A percentile compares a stretch with the other conserved stretches of the same genome.
Evolutionary conservation across 805 yeast species (phyloP).

Genomic region (Sugiyamaella qingdaonensis): DNA sequence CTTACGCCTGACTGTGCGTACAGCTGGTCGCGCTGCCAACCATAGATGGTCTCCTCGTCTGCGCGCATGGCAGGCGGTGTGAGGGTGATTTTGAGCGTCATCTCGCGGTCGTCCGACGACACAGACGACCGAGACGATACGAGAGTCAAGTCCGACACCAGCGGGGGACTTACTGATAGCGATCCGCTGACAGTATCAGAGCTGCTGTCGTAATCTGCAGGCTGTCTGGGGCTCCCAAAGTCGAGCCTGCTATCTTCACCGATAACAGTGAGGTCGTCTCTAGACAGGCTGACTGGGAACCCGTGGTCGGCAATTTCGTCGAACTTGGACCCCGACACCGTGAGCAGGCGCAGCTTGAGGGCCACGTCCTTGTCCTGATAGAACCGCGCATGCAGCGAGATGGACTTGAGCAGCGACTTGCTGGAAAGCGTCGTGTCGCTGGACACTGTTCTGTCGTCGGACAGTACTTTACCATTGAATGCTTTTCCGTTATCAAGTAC

Average conservation of each 20-base stretch:
- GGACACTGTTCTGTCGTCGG: too few relatives aligned
- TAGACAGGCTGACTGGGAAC: conserved; percentile 19
- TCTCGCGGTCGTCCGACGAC: conserved; percentile 15
- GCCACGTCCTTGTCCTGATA: conserved; percentile 19
- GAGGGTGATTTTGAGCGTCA: conserved; percentile 26
- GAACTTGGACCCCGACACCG: conserved; percentile 16
- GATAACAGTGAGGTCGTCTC: neutral
- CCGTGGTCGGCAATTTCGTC: conserved; percentile 27
- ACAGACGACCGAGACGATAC: neutral
- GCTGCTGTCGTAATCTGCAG: neutral
- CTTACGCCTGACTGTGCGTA: conserved; percentile 16
- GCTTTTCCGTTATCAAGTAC: too few relatives aligned
- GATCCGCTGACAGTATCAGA: neutral
- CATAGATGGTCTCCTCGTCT: conserved; percentile 26
- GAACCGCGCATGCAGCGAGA: conserved; percentile 20
- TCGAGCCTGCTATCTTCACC: neutral
- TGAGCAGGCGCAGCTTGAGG: conserved; percentile 18
- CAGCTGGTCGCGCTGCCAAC: conserved; percentile 27
- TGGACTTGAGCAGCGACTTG: conserved; percentile 3
- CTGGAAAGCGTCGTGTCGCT: neutral
- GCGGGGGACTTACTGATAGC: neutral
- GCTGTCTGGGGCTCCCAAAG: neutral
- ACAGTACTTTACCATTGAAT: too few relatives aligned
- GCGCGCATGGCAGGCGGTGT: conserved; percentile 28
- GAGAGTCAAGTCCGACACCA: neutral